Evolutionary conservation across 2,329 filamentous ascomycete species (phyloP).

Genomic region (Ophiocordyceps camponoti-floridani): DNA sequence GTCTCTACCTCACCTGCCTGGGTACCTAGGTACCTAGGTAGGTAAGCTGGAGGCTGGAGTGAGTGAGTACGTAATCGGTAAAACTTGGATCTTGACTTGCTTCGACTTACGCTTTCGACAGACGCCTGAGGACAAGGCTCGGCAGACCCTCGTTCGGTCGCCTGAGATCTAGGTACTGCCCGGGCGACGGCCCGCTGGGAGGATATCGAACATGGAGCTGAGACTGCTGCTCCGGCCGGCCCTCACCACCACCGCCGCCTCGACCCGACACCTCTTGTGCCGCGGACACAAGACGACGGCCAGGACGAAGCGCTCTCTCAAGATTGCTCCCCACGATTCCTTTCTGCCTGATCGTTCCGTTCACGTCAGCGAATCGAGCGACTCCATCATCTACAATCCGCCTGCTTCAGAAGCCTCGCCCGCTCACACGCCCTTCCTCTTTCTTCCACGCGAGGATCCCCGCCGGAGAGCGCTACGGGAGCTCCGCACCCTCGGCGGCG

Average conservation of each 20-base stretch:
- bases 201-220: constrained; percentile 16
- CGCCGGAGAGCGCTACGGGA: constrained; percentile 30
- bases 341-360: constrained; percentile 26
- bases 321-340: constrained; percentile 41
- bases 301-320: constrained; percentile 38
- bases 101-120: no score
- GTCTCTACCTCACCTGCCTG: no score
- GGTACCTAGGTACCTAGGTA: no score
- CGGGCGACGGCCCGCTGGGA: no score
- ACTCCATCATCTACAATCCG: constrained; percentile 37
- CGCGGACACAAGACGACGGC: constrained; percentile 31
- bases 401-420: constrained; percentile 36
- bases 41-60: no score
- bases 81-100: no score
- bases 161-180: no score
- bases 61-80: no score
- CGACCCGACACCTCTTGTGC: constrained; percentile 8
- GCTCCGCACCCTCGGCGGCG: constrained; percentile 12
- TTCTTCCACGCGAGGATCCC: constrained; percentile 39
- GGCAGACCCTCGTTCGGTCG: no score
- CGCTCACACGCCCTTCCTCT: constrained; percentile 47
- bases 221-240: constrained; percentile 16
- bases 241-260: constrained; percentile 1
- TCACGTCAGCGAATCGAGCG: constrained; percentile 11
- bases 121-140: no score